Evolutionary conservation across 177 flowering plant genomes (phyloP), one percentile per base, ranked within the genome.

Genomic region (Vitis hybrid): DNA sequence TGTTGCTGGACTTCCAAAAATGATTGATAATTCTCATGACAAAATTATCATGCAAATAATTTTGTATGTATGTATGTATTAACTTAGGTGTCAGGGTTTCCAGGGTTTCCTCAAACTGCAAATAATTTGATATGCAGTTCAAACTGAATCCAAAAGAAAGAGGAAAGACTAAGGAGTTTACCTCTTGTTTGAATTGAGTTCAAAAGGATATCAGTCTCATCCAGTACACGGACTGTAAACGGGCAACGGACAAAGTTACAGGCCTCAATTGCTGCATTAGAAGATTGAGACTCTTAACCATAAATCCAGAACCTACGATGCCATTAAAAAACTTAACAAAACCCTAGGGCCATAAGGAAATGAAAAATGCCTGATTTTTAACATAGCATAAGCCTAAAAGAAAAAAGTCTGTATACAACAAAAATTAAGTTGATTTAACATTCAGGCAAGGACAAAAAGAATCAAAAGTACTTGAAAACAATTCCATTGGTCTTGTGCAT

Each of bases 261-360:
- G 35, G 96, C 98, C 71, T 90, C 92, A 20, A 73, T 80, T 63
- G 98, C 97, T 91, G 85, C 86, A 80, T 49, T n/a, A 71, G 49
- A 63, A 76, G 53, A 74, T 21, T 48, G 30, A 63, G n/a, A 72
- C n/a, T 50, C 10, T 61, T 52, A 59, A 60, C 13, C 1, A 58
- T 6, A n/a, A 15, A 52, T 9, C 18, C 30, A 1, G 15, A 30
- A 52, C 7, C 9, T 14, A 54, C 8, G 5, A 51, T 64, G 18
- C 18, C 11, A 9, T 46, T 17, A 64, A 50, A 18, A 18, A 50
- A 9, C 18, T n/a, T 64, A 18, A 11, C 55, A 50, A 51, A 24
- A 15, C 41, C 52, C 5, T 46, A 65, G 1, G 20, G 9, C 15
- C 46, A 24, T 14, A 41, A 55, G 8, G 0, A 35, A 35, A 35